Base-by-base conservation (phyloP, 257 asterid species). In the Gynochthodes officinalis region DNA sequence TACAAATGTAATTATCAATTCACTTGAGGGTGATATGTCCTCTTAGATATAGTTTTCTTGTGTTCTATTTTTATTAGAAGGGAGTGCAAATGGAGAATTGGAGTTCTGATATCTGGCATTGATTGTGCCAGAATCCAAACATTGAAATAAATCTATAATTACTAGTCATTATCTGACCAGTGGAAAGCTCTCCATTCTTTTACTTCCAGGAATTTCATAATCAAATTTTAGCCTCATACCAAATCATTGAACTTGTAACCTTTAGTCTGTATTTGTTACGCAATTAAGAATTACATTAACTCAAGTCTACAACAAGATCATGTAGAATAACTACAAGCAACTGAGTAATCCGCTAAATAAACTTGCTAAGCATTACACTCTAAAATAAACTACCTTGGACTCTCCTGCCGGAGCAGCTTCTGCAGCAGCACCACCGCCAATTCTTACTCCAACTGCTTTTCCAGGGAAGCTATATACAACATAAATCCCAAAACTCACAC, bases 371-470 rank as follows among this genome's bases (percentile, higher is more conserved):
- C n/a, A 7, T 19, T 7, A 3, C 14, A 43, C 19, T 46, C 14
- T 2, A 3, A 19, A 74, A 32, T 10, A 21, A 72, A 76, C 73
- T 77, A 86, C 90, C 87, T 88, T 76, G 46, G 84, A 74, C 70
- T 78, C 91, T 48, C 59, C 84, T 60, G 88, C 85, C 16, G 89
- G 88, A 64, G 88, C 84, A 64, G 87, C 87, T 70, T 73, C 87
- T 18, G 86, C 85, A 1, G 82, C 83, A 30, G 88, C 85, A 58
- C 79, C 88, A 61, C 69, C 76, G 67, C 92, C 89, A 35, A 89
- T 19, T 65, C 83, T 84, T 25, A 93, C 97, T 64, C 98, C 96
- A n/a, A 83, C 89, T 27, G 96, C 85, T 76, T 84, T 89, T 4
- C 98, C 97, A n/a, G 92, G 98, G 70, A 93, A 93, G 80, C 97